These are phyloP conservation scores for Amaranthus palmeri DNA, from an alignment of 148 eudicot genomes.

Conservation along the genomic window DNA sequence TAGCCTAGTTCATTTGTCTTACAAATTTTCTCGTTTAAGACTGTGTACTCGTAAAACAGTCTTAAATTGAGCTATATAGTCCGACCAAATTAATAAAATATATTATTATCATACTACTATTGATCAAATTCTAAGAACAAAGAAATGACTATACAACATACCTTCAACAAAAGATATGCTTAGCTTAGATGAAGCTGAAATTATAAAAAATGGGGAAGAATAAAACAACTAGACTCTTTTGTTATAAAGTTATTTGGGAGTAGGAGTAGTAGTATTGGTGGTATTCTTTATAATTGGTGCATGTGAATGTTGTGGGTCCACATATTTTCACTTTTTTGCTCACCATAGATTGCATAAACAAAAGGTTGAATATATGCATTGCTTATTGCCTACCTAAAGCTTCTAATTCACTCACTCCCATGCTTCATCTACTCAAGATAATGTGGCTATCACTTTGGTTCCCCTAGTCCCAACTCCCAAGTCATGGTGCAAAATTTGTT, in stretches of 20 bases:
- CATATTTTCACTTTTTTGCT: conserved; percentile 17
- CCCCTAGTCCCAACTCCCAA: too few species aligned
- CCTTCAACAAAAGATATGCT: not conserved
- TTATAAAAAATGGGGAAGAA: conserved; percentile 3
- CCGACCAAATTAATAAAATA: too few species aligned
- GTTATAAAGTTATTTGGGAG: conserved; percentile 18
- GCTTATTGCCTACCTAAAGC: conserved; percentile 13
- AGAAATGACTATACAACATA: too few species aligned
- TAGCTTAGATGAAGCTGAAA: not conserved
- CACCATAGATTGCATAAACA: conserved; percentile 13
- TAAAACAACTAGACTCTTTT: conserved; percentile 23
- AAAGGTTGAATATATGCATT: conserved; percentile 7
- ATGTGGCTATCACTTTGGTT: too few species aligned
- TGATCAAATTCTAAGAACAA: too few species aligned
- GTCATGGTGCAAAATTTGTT: too few species aligned
- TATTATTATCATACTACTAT: too few species aligned
- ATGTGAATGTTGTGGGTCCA: conserved; percentile 33
- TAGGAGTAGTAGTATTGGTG: conserved; percentile 4
- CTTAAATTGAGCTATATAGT: too few species aligned
- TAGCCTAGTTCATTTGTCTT: too few species aligned
- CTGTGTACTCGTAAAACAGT: too few species aligned
- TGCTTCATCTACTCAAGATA: conserved; percentile 23
- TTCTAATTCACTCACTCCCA: conserved; percentile 25
- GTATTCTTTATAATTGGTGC: conserved; percentile 23
- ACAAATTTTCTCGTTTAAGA: too few species aligned